Base-by-base conservation (phyloP, 2,329 filamentous ascomycete genomes). In the Beauveria medogensis region DNA sequence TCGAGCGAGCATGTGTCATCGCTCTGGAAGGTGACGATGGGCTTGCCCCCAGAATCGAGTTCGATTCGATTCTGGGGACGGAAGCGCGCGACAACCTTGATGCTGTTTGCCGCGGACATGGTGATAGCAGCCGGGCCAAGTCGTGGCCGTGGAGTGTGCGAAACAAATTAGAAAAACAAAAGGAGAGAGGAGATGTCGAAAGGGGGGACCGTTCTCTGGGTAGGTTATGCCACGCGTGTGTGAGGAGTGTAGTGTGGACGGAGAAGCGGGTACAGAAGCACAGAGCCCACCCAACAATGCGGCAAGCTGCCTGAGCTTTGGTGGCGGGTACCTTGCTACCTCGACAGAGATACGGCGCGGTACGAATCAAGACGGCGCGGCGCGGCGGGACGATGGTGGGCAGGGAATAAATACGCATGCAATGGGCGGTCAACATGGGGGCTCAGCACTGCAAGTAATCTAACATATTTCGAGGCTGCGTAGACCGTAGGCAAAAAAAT, bases 41-140 rank as follows among this genome's bases (percentile, higher is more conserved):
- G 90, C 77, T 94, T 88, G 75, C 93, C 93, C 74, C 92, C 92
- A 71, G 89, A 92, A 64, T 88, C 87, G 72, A 95, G 82, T 80
- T 99, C 94, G 75, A 94, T 78, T 79, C 91, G 91, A 82, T 99
- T 99, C 78, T 97, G 93, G 69, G 94, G 94, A 73, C 94, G 87
- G 79, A 99, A 99, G 71, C 94, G 91, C 80, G 93, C 93, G 75
- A 99, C 92, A 74, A 99, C 94, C 90, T 84, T 88, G 80, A 89
- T 88, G 71, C 80, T 86, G 72, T 86, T 85, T 69, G 78, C 78
- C 75, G 79, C 77, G 73, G 82, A 83, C 80, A 82, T 83, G 73
- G 68, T 76, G 77, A 69, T 54, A 40, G 61, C 54, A 46, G 59
- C 59, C n/a, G 53, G 47, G 46, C 53, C 54, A 34, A 47, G 37